Evolutionary conservation across 2,329 filamentous ascomycete species (phyloP), one percentile per base, ranked within the genome.

Genomic region (Mycocentrospora acerina): DNA sequence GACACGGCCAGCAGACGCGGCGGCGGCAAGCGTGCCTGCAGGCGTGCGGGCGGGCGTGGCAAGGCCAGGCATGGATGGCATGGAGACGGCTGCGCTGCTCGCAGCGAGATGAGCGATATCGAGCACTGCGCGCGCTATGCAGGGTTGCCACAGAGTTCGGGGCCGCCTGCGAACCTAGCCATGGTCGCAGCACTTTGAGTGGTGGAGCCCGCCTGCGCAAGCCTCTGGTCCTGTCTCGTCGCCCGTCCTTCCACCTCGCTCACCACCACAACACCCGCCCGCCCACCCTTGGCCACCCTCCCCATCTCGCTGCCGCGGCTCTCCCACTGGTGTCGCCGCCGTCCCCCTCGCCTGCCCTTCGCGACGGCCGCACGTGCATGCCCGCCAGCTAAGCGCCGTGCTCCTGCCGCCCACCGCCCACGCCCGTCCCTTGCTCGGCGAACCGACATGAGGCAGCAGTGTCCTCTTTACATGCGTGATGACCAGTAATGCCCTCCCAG

Each of bases 361-460:
- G 24, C 37, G 38, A 37, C 35, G 19, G 24, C 40, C 30, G 29
- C 13, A 26, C 35, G 24, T 37, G 35, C 40, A 32, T 16, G 27
- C 39, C 32, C 31, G 42, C 39, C 32, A 28, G 42, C 48, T 37
- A 41, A 52, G 51, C 50, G 57, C 52, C 51, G 44, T 52, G 50
- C 49, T 46, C 46, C 45, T 53, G 43, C 38, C 36, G 46, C 46
- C 51, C 37, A 31, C 35, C 37, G 30, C 31, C 22, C 19, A 39
- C 33, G 36, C 34, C 35, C 52, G 48, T 53, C 51, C 48, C 50
- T 57, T 55, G 47, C 51, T 55, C 54, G 51, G 48, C 53, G 48
- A 59, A 55, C 55, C 59, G 59, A 57, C 57, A 66, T 66, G 64
- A 64, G 64, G 64, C 64, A 65, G 64, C 61, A 62, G 57, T 46